A percentile compares a stretch with the other conserved stretches of the same genome.
Conservation (phyloP, 163 green algal species). For the Scenedesmus sp. region DNA sequence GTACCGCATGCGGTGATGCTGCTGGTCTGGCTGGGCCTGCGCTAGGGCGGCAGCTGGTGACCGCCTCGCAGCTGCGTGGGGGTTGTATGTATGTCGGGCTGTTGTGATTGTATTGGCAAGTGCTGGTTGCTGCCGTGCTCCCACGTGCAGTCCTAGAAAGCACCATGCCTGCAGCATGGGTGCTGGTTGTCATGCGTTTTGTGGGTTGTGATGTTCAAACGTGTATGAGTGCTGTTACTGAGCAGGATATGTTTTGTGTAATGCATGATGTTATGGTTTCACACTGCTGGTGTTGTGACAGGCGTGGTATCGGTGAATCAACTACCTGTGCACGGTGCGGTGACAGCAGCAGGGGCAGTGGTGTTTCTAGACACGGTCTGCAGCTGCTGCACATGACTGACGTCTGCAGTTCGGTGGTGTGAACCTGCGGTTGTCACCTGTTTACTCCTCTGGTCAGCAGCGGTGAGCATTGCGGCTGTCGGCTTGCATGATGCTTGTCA, state of each 20-base stretch:
- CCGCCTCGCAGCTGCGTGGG: neutral
- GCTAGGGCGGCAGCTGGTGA: neutral
- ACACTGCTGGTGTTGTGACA: no score
- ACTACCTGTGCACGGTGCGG: neutral
- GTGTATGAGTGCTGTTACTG: no score
- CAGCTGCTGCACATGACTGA: neutral
- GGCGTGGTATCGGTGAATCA: no score
- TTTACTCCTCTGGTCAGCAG: neutral
- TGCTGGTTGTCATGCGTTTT: no score
- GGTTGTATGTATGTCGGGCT: neutral
- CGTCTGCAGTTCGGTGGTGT: neutral
- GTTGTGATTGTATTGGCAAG: neutral
- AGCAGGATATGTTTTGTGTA: no score
- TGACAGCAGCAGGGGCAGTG: neutral
- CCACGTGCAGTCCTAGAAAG: no score
- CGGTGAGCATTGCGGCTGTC: neutral
- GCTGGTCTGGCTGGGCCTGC: neutral
- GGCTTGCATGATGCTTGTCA: no score
- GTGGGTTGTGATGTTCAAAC: no score
- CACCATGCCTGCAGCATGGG: no score
- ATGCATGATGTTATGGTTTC: no score
- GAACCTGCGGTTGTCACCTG: neutral
- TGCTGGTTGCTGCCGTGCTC: no score
- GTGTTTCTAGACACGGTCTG: neutral
- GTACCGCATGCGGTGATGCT: conserved; percentile 50